Conservation (phyloP, 2,329 filamentous ascomycete species). For the Colletotrichum lentis region DNA sequence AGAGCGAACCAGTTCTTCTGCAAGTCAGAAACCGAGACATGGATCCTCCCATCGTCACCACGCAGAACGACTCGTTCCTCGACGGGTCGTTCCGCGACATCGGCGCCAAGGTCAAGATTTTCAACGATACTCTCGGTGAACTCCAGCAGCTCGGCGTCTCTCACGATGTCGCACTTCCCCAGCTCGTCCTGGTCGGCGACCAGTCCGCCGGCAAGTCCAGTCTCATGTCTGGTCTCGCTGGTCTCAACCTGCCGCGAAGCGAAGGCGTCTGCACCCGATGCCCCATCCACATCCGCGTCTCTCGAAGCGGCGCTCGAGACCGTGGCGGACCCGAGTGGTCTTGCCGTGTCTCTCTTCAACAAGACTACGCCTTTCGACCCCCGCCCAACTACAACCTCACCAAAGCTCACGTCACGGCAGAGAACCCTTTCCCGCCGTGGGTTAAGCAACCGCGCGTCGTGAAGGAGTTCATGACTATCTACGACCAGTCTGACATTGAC, state of each 20-base stretch:
- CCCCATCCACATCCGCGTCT: constrained; percentile 80
- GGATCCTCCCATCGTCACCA: constrained; percentile 40
- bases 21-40: constrained; percentile 48
- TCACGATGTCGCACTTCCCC: constrained; percentile 74
- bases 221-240: constrained; percentile 69
- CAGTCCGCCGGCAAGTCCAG: constrained; percentile 86
- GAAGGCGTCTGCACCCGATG: constrained; percentile 81
- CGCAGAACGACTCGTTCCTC: constrained; percentile 49
- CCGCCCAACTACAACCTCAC: constrained; percentile 50
- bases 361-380: constrained; percentile 67
- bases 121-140: constrained; percentile 71
- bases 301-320: constrained; percentile 50
- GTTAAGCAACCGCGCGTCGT: constrained; percentile 56
- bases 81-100: constrained; percentile 61
- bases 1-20: constrained; percentile 50
- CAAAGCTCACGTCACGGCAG: constrained; percentile 57
- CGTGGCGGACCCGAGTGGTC: constrained; percentile 61
- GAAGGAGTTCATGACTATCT: constrained; percentile 70
- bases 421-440: constrained; percentile 73
- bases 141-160: constrained; percentile 78
- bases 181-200: constrained; percentile 84
- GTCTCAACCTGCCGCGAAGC: constrained; percentile 75
- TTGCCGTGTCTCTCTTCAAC: constrained; percentile 72
- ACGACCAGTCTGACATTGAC: constrained; percentile 70
- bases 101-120: constrained; percentile 68